Evolutionary conservation across 2,329 filamentous ascomycete genomes (phyloP).

Genomic region (Didymella segeticola): DNA sequence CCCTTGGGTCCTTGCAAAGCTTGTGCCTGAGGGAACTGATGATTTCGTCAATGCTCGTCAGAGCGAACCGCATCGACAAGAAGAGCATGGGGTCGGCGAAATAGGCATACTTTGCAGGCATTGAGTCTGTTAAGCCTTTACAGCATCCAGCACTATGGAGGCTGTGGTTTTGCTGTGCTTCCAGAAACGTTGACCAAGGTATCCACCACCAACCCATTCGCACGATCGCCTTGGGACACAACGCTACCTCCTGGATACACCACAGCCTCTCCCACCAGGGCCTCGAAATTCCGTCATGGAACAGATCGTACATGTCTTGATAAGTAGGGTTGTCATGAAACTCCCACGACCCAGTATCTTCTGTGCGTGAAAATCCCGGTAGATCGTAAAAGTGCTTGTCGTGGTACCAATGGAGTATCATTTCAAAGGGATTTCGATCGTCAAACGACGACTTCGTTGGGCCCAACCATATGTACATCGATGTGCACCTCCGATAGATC

Average conservation of each 20-base stretch:
- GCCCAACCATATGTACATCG: constrained; percentile 26
- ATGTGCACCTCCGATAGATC: constrained; percentile 6
- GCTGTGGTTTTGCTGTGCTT: not conserved
- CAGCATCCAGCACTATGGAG: not conserved
- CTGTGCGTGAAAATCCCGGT: not conserved
- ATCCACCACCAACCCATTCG: not conserved
- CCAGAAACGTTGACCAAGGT: not conserved
- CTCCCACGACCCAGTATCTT: not conserved
- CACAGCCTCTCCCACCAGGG: constrained; percentile 8
- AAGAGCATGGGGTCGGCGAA: constrained; percentile 1
- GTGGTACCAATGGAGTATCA: not conserved
- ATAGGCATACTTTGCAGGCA: constrained; percentile 6
- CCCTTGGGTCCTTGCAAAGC: constrained; percentile 7
- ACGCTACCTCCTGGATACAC: constrained; percentile 2
- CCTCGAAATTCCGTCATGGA: not conserved
- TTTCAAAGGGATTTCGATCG: not conserved
- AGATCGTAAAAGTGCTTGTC: constrained; percentile 2
- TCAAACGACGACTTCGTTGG: not conserved
- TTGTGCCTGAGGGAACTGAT: constrained; percentile 2
- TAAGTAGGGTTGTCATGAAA: not conserved
- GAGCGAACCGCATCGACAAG: not conserved
- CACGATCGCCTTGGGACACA: constrained; percentile 1
- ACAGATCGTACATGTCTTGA: not conserved
- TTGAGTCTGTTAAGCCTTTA: not conserved
- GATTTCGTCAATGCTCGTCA: not conserved